phyloP scores from a whole-genome alignment of 208 protist genomes.

The Trypanosomatidae sp. region DNA sequence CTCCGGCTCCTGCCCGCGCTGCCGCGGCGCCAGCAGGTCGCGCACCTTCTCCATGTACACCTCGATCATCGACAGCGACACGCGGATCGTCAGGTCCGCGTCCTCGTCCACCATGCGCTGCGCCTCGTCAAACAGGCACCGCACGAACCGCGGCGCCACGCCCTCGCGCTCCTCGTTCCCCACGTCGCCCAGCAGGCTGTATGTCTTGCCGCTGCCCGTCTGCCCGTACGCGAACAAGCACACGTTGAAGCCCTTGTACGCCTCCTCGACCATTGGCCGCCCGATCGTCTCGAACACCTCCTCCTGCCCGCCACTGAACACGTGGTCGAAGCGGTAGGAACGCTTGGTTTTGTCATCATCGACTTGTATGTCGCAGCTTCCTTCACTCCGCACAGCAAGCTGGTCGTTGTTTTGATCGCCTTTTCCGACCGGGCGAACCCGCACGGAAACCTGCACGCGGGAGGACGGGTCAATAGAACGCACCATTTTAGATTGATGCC shows the following conservation, averaged over 20 bases:
- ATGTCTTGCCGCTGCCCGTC: conserved; percentile 77
- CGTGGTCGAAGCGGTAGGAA: conserved; percentile 43
- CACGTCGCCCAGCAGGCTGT: conserved; percentile 70
- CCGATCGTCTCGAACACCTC: conserved; percentile 77
- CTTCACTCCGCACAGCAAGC: conserved; percentile 10
- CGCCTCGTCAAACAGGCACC: conserved; percentile 44
- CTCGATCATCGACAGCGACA: conserved; percentile 83
- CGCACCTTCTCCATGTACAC: conserved; percentile 81
- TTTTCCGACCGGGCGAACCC: conserved; percentile 19
- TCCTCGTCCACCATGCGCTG: conserved; percentile 54
- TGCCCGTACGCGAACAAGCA: conserved; percentile 83
- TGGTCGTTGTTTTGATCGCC: conserved; percentile 19
- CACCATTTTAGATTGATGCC: not conserved
- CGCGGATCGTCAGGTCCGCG: conserved; percentile 41
- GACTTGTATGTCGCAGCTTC: too few relatives aligned
- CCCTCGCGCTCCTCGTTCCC: conserved; percentile 36
- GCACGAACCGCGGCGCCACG: conserved; percentile 38
- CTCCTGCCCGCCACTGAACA: conserved; percentile 45
- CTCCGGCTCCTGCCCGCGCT: conserved; percentile 73
- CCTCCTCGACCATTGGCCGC: conserved; percentile 74
- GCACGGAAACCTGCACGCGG: conserved; percentile 35
- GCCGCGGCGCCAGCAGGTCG: conserved; percentile 65
- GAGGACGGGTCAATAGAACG: not conserved
- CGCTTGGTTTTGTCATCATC: conserved; percentile 27
- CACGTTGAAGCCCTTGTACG: conserved; percentile 85